phyloP scores from a whole-genome alignment of 345 rosid genomes.

The Citrus maxima region DNA sequence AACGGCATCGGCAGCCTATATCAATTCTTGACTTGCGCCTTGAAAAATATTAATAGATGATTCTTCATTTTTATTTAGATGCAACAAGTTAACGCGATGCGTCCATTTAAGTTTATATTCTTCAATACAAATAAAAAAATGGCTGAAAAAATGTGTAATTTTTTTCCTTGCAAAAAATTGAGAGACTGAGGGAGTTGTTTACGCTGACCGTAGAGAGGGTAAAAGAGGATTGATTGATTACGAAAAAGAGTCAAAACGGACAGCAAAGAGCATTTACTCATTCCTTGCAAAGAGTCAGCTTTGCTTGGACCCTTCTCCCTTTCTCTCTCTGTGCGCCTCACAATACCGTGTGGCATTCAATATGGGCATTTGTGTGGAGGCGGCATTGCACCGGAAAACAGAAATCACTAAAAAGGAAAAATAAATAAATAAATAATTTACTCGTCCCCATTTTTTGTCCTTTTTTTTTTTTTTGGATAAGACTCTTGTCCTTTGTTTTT shows the following conservation, averaged over 20 bases:
- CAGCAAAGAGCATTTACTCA: constrained; percentile 63
- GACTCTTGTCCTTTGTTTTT: no score
- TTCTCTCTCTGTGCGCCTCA: constrained; percentile 9
- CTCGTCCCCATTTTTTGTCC: not conserved
- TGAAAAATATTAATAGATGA: no score
- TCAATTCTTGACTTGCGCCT: no score
- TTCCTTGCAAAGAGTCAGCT: constrained; percentile 50
- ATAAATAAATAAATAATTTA: not conserved
- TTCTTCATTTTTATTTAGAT: no score
- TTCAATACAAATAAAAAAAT: no score
- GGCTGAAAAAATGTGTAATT: no score
- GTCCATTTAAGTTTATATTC: no score
- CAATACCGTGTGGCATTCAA: constrained; percentile 34
- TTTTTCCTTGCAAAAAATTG: not conserved
- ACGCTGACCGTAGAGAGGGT: constrained; percentile 37
- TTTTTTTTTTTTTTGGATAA: no score
- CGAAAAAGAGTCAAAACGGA: constrained; percentile 52
- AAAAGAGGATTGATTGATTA: constrained; percentile 15
- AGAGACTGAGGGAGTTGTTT: not conserved
- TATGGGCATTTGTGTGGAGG: constrained; percentile 1
- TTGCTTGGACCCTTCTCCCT: constrained; percentile 24
- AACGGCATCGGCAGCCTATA: no score
- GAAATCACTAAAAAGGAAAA: not conserved
- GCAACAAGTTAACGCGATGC: no score
- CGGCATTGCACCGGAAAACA: constrained; percentile 23